Base-by-base conservation (phyloP, 208 protist species). In the Angomonas deanei region DNA sequence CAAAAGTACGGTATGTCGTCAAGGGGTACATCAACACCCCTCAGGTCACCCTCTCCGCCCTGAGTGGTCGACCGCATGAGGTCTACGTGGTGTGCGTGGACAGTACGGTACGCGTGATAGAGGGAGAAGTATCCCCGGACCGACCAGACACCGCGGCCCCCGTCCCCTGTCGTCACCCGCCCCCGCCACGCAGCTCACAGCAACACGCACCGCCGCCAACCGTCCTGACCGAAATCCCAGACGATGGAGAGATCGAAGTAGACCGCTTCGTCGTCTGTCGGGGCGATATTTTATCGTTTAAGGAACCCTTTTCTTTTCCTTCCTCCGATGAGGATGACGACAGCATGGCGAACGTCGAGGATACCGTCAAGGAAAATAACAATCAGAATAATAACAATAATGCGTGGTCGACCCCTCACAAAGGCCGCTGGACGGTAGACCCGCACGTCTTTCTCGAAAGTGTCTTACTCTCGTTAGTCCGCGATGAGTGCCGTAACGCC, bases 401-500 rank as follows among this genome's bases (percentile, higher is more conserved):
- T 17, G 6, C 17, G 28, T 5, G 23, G 15, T 17, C n/a, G 13
- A 24, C 24, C 27, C 42, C 47, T 30, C 58, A 36, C 15, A 33
- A 65, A 33, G 78, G 75, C n/a, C 66, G 55, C 26, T 89, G 82
- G 80, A 49, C 46, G 30, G 55, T 83, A 27, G 76, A 86, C 57
- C 26, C 64, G 26, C 46, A 6, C 31, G 64, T 82, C 42, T 70
- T 61, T 63, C 55, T 89, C 46, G 78, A 89, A 57, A 84, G 70
- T 61, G 79, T 89, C 24, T 66, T 89, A 19, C 70, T 89, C 34
- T 79, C 82, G 2, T 66, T 89, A 3, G 74, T 89, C 15, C 68
- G 78, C n/a, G 72, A 90, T 61, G 83, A 90, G 71, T 90, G 79
- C 70, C 83, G 80, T 31, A 71, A 56, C 21, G 80, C 83, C 0